Evolutionary conservation across 1,284 basidiomycete species (phyloP).

Genomic region (Sphaerobolus stellatus): DNA sequence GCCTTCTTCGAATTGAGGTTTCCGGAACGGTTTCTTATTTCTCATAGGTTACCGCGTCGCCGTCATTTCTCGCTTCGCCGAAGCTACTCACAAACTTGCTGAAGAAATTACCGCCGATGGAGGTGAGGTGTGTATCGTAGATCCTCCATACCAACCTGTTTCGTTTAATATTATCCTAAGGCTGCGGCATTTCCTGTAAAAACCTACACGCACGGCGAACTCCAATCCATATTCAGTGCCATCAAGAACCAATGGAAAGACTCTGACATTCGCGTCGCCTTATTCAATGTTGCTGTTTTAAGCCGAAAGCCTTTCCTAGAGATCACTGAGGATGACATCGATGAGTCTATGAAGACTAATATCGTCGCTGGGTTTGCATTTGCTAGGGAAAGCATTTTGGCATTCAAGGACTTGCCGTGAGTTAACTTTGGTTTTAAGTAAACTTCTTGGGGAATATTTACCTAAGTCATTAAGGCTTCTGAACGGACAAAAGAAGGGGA

Average conservation of each 20-base stretch:
- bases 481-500: slow-evolving; percentile 52
- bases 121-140: slow-evolving; percentile 48
- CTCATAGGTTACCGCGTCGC: slow-evolving; percentile 62
- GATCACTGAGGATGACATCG: slow-evolving; percentile 58
- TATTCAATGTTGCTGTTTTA: slow-evolving; percentile 64
- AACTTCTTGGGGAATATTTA: neutral
- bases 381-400: slow-evolving; percentile 57
- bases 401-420: slow-evolving; percentile 58
- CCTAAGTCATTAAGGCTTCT: slow-evolving; percentile 11
- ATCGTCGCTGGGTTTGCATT: slow-evolving; percentile 69
- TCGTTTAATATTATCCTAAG: slow-evolving; percentile 31
- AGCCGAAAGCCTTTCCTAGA: slow-evolving; percentile 70
- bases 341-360: slow-evolving; percentile 49
- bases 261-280: slow-evolving; percentile 57
- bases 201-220: slow-evolving; percentile 53
- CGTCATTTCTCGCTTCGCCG: slow-evolving; percentile 60
- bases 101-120: slow-evolving; percentile 57
- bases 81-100: slow-evolving; percentile 52
- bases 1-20: neutral
- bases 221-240: slow-evolving; percentile 52
- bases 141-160: neutral
- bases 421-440: slow-evolving; percentile 1
- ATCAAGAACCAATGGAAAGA: slow-evolving; percentile 54
- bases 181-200: slow-evolving; percentile 59
- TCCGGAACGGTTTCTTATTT: neutral